Evolutionary conservation across 805 yeast genomes (phyloP), one percentile per base, ranked within the genome.

Genomic region (Blastobotrys attinorum): DNA sequence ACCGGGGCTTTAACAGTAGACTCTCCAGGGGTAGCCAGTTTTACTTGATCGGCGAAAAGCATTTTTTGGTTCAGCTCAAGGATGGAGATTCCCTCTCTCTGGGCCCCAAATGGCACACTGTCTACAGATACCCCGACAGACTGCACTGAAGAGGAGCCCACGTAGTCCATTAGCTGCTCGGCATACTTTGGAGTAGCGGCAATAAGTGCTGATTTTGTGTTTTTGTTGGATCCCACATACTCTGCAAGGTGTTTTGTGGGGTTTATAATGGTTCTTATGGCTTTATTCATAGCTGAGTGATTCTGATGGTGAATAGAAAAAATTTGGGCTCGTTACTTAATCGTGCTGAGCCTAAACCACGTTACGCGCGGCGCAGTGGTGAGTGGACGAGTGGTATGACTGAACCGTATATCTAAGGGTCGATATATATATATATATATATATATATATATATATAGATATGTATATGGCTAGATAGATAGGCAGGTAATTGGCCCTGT

Each of bases 131-230:
- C 45, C 2, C 54, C 60, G 3, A 59, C 53, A 6, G 56, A 43
- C 43, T 59, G 61, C 2, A 37, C 18, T 20, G 51, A 47, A 13
- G 55, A 43, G 1, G 20, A 32, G 16, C 37, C 31, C 1, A 46
- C 46, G 4, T 48, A 21, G 15, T 45, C 32, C 10, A 17, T 25
- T 33, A 65, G 46, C 34, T 61, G 59, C 7, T 44, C 27, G 11
- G 68, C 63, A 29, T 60, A 51, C 39, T 57, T 56, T 10, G 69
- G 66, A 15, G 70, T 62, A 4, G 56, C 59, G 3, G 63, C 57
- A 3, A 61, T 51, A 2, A 65, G 34, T 15, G 62, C 31, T 2
- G 64, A 50, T 20, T 8, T 22, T 50, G 54, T 13, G 29, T 17
- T 22, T 16, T 36, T 21, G 25, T 15, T 11, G 13, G 5, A 22